Base-by-base conservation (phyloP, 2,329 filamentous ascomycete genomes). In the Colletotrichum cereale region DNA sequence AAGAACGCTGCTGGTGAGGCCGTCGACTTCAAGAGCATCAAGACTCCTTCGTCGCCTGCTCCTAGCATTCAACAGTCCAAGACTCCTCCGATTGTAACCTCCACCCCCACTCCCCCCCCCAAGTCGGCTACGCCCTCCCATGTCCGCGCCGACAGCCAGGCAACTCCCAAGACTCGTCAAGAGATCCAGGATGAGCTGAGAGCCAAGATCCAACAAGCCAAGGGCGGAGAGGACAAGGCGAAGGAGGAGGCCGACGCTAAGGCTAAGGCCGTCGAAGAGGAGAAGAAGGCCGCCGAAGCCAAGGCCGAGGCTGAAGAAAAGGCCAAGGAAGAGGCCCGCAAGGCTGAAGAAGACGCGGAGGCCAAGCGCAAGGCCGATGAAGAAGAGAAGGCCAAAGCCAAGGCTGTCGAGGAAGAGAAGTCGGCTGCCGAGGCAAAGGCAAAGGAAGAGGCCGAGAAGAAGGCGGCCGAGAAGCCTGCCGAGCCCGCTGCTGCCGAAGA, bases 141-240 rank as follows among this genome's bases (percentile, higher is more conserved):
- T 76, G 83, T 83, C 66, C 92, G 93, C 52, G 86, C 90, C 21
- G 94, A 97, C 62, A 95, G 92, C 82, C 88, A 83, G n/a, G 80
- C 84, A 26, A 86, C 86, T 31, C 85, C 84, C 52, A 96, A 96
- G 87, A 92, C 92, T 1, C 89, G 90, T 44, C 92, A 96, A 79
- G 93, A 97, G 82, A 94, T 94, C 74, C 91, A 92, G 70, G 90
- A 93, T 75, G 94, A 97, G 82, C 93, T 95, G 78, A 92, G 92
- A 81, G 90, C 93, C 79, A 92, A 94, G 79, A 91, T 97, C 78
- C 90, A 91, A 78, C 88, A 89, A 63, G 89, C 90, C 66, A 85
- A 85, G 2, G 80, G 77, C 38, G 75, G 78, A 24, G 75, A 68
- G 34, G 76, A 76, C 29, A 79, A 80, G 72, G 74, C 78, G 31